Conservation (phyloP, 2,329 filamentous ascomycete genomes). For the Aspergillus pseudoglaucus region DNA sequence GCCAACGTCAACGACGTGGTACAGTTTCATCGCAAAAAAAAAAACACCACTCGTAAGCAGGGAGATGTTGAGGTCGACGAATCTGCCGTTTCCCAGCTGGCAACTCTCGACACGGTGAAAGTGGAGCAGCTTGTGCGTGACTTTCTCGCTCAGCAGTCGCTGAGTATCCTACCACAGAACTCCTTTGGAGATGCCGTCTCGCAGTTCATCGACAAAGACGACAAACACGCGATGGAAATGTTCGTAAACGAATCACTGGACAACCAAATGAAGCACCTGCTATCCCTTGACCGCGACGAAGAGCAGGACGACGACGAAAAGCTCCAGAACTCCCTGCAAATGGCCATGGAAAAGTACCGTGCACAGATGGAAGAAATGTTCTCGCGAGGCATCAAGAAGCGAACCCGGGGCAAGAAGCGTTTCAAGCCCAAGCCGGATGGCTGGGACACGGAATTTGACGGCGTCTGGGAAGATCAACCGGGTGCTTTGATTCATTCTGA, state of each 20-base stretch:
- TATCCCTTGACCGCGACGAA: slow-evolving; percentile 60
- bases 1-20: slow-evolving; percentile 93
- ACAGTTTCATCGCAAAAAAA: slow-evolving; percentile 86
- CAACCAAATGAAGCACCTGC: slow-evolving; percentile 63
- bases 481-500: slow-evolving; percentile 55
- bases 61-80: slow-evolving; percentile 56
- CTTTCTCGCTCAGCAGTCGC: slow-evolving; percentile 76
- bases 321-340: slow-evolving; percentile 60
- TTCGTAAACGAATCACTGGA: slow-evolving; percentile 68
- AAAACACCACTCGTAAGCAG: slow-evolving; percentile 42
- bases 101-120: slow-evolving; percentile 66
- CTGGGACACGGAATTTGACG: slow-evolving; percentile 89
- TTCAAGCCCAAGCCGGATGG: slow-evolving; percentile 33
- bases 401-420: slow-evolving; percentile 39
- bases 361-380: slow-evolving; percentile 1
- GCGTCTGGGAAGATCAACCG: slow-evolving; percentile 74
- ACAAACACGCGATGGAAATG: slow-evolving; percentile 82
- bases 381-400: slow-evolving; percentile 50
- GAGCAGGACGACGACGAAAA: slow-evolving; percentile 61
- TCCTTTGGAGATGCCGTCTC: slow-evolving; percentile 88
- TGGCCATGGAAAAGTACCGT: slow-evolving; percentile 1
- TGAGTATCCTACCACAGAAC: slow-evolving; percentile 88
- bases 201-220: slow-evolving; percentile 90
- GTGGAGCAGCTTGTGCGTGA: slow-evolving; percentile 85
- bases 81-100: slow-evolving; percentile 54